Evolutionary conservation across 768 basidiomycete species (phyloP), one percentile per base, ranked within the genome.

Genomic region (Tubosaeta sp.): DNA sequence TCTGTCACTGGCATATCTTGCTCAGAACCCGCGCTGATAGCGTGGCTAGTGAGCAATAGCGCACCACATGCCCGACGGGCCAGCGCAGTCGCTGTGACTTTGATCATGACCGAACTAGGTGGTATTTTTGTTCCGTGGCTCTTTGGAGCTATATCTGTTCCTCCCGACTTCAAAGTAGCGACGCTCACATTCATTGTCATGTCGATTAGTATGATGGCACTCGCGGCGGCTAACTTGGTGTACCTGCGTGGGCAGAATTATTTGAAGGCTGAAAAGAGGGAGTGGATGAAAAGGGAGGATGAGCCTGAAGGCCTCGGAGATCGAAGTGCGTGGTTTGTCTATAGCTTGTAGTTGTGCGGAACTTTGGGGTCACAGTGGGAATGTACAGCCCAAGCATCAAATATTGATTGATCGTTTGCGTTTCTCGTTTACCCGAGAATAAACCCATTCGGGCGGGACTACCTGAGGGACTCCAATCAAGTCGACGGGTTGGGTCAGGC

Each of bases 111-210:
- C 13, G 83, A 84, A 60, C 65, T 72, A 0, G 81, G 82, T 2
- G 81, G 81, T 2, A 82, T 85, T 48, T 75, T 85, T 22, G 72
- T 76, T 2, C 82, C 81, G 0, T 84, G 82, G 82, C 73, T 84
- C 2, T 62, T 83, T 19, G 82, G 80, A 13, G 57, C 56, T 4
- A 62, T 83, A 3, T 82, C 79, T 6, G 65, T 76, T 0, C 68
- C 74, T 0, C 81, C 82, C 4, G 50, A 70, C n/a, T 83, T 82
- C 58, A 73, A 59, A 2, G 66, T 70, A 34, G 83, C 79, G 0
- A 77, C 78, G 1, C 53, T 68, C 47, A 65, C 64, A 11, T 64
- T 65, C 39, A 59, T 72, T 5, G 59, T 54, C 46, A 67, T 73
- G 69, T 74, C 78, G 0, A 59, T 73, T 1, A 54, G 70, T 33